Evolutionary conservation across 306 rosid genomes (phyloP), one percentile per base, ranked within the genome.

Genomic region (Corylus americana): DNA sequence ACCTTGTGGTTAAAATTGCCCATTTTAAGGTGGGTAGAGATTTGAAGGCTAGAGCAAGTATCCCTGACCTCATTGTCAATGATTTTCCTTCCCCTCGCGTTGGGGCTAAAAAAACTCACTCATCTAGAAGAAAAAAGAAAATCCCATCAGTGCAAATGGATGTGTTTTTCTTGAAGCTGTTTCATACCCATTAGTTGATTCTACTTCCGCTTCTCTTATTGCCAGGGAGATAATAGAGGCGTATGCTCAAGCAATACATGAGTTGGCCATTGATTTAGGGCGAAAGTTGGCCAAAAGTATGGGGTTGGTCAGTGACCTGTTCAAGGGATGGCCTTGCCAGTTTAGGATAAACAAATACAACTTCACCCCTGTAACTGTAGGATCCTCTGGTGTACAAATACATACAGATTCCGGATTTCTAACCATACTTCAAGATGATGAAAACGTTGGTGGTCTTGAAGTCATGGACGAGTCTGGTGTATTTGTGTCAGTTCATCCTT

Each of bases 391-490:
- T 4, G 88, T 87, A 10, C 85, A 83, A 20, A 7, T 86, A 0
- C 95, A 90, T 83, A 87, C 91, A 1, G 92, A 89, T 85, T 83
- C 90, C 17, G 81, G 90, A 3, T 87, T 89, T 72, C 11, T 89
- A 14, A 90, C 93, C 48, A 80, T 87, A 75, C 90, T 92, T 74
- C 95, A 88, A 80, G 96, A 90, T 1, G 93, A 90, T 77, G 93
- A 92, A 69, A 77, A 76, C 22, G 92, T 90, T 25, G 90, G 89
- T 22, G 95, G 97, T 0, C 92, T 89, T 49, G 83, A 92, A 86
- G 85, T 87, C 11, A 79, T 89, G 86, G 47, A 87, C 80, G n/a
- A 18, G 35, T 80, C 77, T 73, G 87, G 80, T 11, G 78, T 77
- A 3, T 84, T 87, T 48, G 80, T 87, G 20, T 39, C 85, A 0